Evolutionary conservation across 371 early-diverging fungal genomes (phyloP).

Genomic region (Apophysomyces elegans): DNA sequence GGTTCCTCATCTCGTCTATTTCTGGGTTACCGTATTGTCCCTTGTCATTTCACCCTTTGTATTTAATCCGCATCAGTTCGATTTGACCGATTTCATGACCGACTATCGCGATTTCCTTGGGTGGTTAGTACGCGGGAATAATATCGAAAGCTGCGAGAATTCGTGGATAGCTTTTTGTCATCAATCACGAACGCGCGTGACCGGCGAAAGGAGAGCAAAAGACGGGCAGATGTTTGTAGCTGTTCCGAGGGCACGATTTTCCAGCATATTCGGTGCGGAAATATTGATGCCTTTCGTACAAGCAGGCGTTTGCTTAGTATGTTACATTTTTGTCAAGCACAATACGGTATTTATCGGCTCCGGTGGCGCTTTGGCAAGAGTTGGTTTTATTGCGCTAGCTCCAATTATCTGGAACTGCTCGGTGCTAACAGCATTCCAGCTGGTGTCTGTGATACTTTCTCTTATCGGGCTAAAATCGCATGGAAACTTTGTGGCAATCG

Average conservation of each 20-base stretch:
- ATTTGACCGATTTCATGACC: slow-evolving; percentile 70
- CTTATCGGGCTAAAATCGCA: slow-evolving; percentile 58
- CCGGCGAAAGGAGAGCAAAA: slow-evolving; percentile 55
- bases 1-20: slow-evolving; percentile 80
- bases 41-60: slow-evolving; percentile 79
- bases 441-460: slow-evolving; percentile 68
- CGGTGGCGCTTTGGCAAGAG: slow-evolving; percentile 49
- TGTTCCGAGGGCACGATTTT: slow-evolving; percentile 70
- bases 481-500: slow-evolving; percentile 68
- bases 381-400: slow-evolving; percentile 62
- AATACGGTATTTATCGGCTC: slow-evolving; percentile 30
- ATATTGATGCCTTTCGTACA: slow-evolving; percentile 77
- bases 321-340: slow-evolving; percentile 60
- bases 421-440: slow-evolving; percentile 51
- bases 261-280: slow-evolving; percentile 77
- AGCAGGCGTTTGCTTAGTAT: slow-evolving; percentile 61
- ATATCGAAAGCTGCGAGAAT: slow-evolving; percentile 61
- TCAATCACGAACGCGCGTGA: slow-evolving; percentile 71
- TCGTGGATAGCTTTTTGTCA: slow-evolving; percentile 87
- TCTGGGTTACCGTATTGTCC: slow-evolving; percentile 82
- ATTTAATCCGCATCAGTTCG: slow-evolving; percentile 88
- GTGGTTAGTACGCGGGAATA: slow-evolving; percentile 82
- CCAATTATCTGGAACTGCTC: slow-evolving; percentile 74
- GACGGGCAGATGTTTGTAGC: slow-evolving; percentile 50
- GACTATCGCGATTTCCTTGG: slow-evolving; percentile 82